Evolutionary conservation across 2,329 filamentous ascomycete species (phyloP), one percentile per base, ranked within the genome.

Genomic region (Aureobasidium leucospermi): DNA sequence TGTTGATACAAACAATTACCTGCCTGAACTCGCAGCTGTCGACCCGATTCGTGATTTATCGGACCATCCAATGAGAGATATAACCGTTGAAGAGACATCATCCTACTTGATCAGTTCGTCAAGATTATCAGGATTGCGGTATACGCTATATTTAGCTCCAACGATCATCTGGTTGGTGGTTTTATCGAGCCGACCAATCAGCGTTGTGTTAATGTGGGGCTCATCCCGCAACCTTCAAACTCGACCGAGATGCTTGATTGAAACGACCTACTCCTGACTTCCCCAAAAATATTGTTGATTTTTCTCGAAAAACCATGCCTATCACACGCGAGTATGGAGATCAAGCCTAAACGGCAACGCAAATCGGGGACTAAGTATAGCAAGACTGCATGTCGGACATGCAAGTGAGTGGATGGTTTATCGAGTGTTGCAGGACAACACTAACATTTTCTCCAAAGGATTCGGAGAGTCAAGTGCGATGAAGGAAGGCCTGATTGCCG

Each of bases 151-250:
- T 47, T 15, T 32, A 7, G 7, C 5, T 11, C 7, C 6, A 53
- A 3, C 39, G n/a, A 11, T 31, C 23, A 15, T 53, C 49, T 15
- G 15, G n/a, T 53, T 53, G 36, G 49, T 19, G 11, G 38, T 5
- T 41, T 53, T 42, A 42, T 42, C 36, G 36, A 53, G 15, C 11
- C 49, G 16, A 32, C 49, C 49, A 53, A 53, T 53, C 49, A 42
- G 34, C 29, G 19, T 41, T 1, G 6, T 39, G 38, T 36, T 32
- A 15, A 28, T 13, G 49, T 52, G 48, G 48, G 23, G 5, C 46
- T 6, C 16, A 4, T 15, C 5, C 1, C 38, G 47, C 47, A 49
- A 23, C 47, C 31, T 49, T n/a, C 32, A 23, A 6, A n/a, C 1
- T 8, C 34, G 39, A 16, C 4, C 36, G 7, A 10, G 15, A 32